Base-by-base conservation (phyloP, 225 moss, liverwort and hornwort genomes). In the Neckera pumila region DNA sequence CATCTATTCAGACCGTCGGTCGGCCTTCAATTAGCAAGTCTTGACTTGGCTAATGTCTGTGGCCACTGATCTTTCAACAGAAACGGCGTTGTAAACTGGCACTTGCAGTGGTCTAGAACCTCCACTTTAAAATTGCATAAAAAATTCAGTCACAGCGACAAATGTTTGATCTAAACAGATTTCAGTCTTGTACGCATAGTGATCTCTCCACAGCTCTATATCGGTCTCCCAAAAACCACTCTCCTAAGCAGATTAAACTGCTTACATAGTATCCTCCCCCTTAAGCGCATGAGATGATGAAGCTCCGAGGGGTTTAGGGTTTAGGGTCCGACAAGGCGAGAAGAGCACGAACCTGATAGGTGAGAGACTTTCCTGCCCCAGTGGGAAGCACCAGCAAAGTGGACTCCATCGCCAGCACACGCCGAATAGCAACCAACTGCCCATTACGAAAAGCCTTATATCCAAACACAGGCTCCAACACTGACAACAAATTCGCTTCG, bases 331-430 rank as follows among this genome's bases (percentile, higher is more conserved):
- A 73, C 42, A 84, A 71, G 56, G 51, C 33, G 27, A 73, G 58
- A 77, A 85, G 34, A 31, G 27, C 78, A 79, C 85, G 33, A 82
- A 98, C 98, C 98, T 98, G 98, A 87, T 98, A 98, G 85, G 95
- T 97, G 57, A 98, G 93, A 84, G 98, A 98, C 51, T 98, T 98
- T 84, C 98, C 98, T 19, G 95, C 94, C 70, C 98, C 98, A 64
- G 98, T 98, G 33, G 97, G 97, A n/a, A 97, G 94, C 83, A 95
- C 90, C 79, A 98, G 90, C 94, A 98, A 93, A 76, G 98, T 97
- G 56, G 95, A 96, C 89, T 95, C 89, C 88, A 91, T 88, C 36
- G 92, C 91, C 86, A 98, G 83, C 69, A 97, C 87, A 31, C 98
- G 96, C 86, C 90, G 91, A 61, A 97, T 89, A 34, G 97, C 93